phyloP scores from a whole-genome alignment of 2,329 filamentous ascomycete species.

The Ophiosphaerella narmari region DNA sequence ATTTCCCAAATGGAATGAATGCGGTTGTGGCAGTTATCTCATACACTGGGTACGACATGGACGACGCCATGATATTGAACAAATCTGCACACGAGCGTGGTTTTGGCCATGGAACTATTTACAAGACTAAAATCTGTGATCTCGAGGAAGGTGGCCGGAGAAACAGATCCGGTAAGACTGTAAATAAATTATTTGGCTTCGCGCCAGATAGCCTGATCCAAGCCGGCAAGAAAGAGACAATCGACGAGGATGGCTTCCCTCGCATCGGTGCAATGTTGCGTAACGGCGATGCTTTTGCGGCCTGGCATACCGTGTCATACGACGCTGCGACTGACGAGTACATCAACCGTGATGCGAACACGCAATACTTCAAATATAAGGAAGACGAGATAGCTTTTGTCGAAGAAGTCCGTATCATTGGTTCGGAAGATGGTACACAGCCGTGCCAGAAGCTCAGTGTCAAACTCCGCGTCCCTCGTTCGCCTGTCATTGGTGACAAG shows the following conservation, averaged over 20 bases:
- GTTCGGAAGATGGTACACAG: slow-evolving; percentile 80
- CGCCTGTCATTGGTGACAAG: slow-evolving; percentile 95
- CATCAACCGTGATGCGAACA: slow-evolving; percentile 83
- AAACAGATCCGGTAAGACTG: slow-evolving; percentile 67
- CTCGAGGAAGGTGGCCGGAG: slow-evolving; percentile 77
- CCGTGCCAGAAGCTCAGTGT: slow-evolving; percentile 87
- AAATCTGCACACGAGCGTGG: slow-evolving; percentile 95
- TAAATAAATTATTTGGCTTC: slow-evolving; percentile 88
- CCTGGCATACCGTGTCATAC: slow-evolving; percentile 84
- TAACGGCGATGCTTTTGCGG: slow-evolving; percentile 83
- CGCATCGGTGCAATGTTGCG: slow-evolving; percentile 76
- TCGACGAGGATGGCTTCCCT: slow-evolving; percentile 89
- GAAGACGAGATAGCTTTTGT: slow-evolving; percentile 86
- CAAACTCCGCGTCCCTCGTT: slow-evolving; percentile 88
- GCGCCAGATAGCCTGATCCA: slow-evolving; percentile 76
- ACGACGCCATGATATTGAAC: slow-evolving; percentile 99
- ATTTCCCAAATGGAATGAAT: slow-evolving; percentile 96
- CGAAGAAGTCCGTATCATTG: slow-evolving; percentile 90
- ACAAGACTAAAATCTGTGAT: slow-evolving; percentile 93
- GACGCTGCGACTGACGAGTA: slow-evolving; percentile 74
- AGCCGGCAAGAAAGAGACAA: slow-evolving; percentile 68
- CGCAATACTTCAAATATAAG: slow-evolving; percentile 92
- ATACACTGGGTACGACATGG: slow-evolving; percentile 99
- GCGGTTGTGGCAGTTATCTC: slow-evolving; percentile 97
- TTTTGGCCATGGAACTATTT: slow-evolving; percentile 94